phyloP scores from a whole-genome alignment of 2,329 filamentous ascomycete genomes.

The Epichloe hybrida region DNA sequence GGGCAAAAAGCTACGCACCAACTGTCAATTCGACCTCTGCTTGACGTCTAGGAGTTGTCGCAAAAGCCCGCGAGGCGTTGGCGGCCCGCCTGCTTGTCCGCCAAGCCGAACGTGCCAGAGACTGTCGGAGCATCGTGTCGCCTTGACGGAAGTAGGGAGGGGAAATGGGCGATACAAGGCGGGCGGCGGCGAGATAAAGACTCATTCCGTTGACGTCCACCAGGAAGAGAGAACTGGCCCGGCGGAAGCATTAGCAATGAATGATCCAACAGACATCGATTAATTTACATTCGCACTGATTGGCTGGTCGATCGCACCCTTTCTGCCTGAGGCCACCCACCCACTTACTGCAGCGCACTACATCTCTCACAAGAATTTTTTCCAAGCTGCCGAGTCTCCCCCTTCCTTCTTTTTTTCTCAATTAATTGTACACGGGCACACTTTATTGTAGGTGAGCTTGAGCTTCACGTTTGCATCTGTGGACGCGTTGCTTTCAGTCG shows the following conservation, averaged over 20 bases:
- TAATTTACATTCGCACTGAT: constrained; percentile 32
- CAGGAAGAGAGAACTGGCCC: constrained; percentile 21
- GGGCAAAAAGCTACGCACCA: constrained; percentile 38
- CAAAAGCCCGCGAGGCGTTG: constrained; percentile 63
- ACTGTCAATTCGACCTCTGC: constrained; percentile 96
- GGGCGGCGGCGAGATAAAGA: constrained; percentile 21
- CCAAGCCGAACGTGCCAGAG: constrained; percentile 55
- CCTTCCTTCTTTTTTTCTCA: constrained; percentile 27
- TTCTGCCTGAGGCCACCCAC: constrained; percentile 4
- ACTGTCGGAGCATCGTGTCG: constrained; percentile 56
- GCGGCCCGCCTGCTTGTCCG: constrained; percentile 46
- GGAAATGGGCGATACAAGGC: constrained; percentile 21
- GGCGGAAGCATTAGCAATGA: constrained; percentile 21
- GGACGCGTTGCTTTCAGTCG: constrained; percentile 33
- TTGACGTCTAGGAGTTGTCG: constrained; percentile 61
- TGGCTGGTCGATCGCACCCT: constrained; percentile 15
- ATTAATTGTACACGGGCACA: constrained; percentile 53
- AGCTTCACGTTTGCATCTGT: constrained; percentile 25
- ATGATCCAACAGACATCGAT: constrained; percentile 18
- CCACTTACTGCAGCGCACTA: constrained; percentile 1
- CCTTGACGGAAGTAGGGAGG: constrained; percentile 36
- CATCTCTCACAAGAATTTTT: constrained; percentile 11
- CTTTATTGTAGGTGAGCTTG: constrained; percentile 62
- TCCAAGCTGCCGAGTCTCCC: constrained; percentile 7
- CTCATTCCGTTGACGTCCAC: constrained; percentile 27